Conservation (phyloP, 169 alveolate genomes). For the Plasmodium gonderi region DNA sequence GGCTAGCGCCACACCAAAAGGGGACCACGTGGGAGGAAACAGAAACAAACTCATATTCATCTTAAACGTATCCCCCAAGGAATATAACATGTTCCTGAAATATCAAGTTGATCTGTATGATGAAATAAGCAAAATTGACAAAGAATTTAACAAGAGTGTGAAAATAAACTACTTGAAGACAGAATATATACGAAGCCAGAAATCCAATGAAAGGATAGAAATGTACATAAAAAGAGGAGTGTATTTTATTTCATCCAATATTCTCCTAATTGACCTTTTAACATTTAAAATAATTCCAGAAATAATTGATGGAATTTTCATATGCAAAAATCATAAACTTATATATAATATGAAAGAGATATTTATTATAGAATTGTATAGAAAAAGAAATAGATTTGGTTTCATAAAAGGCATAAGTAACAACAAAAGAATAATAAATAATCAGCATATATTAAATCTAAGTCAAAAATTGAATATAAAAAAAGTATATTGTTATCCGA, state of each 20-base stretch:
- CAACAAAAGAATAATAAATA: constrained; percentile 48
- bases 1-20: too few relatives aligned
- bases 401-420: constrained; percentile 70
- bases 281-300: constrained; percentile 75
- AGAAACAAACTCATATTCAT: constrained; percentile 62
- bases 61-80: constrained; percentile 64
- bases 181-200: constrained; percentile 58
- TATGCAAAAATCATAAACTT: constrained; percentile 62
- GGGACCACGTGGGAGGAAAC: too few relatives aligned
- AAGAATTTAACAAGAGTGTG: constrained; percentile 1
- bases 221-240: constrained; percentile 70
- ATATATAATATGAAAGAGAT: constrained; percentile 47
- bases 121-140: constrained; percentile 28
- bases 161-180: constrained; percentile 69
- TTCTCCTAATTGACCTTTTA: constrained; percentile 56
- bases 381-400: constrained; percentile 73
- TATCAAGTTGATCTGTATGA: constrained; percentile 46
- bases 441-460: constrained; percentile 26
- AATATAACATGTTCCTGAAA: constrained; percentile 42
- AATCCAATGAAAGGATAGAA: constrained; percentile 66
- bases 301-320: constrained; percentile 72
- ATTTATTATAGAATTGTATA: constrained; percentile 56
- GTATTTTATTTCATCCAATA: constrained; percentile 65
- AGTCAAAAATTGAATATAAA: constrained; percentile 23
- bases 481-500: constrained; percentile 62